Conservation (phyloP, 2,329 filamentous ascomycete genomes). For the Exophiala mesophila region DNA sequence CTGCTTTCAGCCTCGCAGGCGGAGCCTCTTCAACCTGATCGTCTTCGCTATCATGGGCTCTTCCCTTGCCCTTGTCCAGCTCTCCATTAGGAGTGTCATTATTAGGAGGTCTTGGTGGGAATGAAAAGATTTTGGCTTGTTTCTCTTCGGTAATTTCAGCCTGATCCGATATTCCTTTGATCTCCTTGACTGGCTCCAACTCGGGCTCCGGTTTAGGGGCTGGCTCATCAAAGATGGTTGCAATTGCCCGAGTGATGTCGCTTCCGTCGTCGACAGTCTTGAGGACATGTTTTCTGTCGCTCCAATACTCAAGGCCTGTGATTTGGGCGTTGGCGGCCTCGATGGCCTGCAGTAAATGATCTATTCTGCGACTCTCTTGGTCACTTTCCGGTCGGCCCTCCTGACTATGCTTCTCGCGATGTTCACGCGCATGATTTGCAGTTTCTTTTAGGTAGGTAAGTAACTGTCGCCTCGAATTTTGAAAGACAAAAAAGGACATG, state of each 20-base stretch:
- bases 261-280: conserved; percentile 21
- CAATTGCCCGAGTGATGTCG: conserved; percentile 15
- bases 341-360: conserved; percentile 68
- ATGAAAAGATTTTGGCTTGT: background rate
- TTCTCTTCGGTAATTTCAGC: conserved; percentile 36
- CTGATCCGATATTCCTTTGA: conserved; percentile 60
- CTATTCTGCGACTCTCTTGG: conserved; percentile 48
- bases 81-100: conserved; percentile 11
- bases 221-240: conserved; percentile 19
- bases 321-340: conserved; percentile 76
- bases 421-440: conserved; percentile 51
- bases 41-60: conserved; percentile 18
- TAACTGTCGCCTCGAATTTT: conserved; percentile 74
- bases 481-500: conserved; percentile 83
- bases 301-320: conserved; percentile 79
- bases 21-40: conserved; percentile 18
- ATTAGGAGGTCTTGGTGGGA: conserved; percentile 2
- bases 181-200: conserved; percentile 31
- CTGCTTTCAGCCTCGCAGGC: conserved; percentile 10
- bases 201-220: conserved; percentile 14
- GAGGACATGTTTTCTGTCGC: conserved; percentile 51
- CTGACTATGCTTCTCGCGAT: conserved; percentile 44
- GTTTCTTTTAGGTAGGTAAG: conserved; percentile 64
- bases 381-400: conserved; percentile 41
- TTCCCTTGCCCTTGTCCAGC: conserved; percentile 17